Evolutionary conservation across 345 rosid genomes (phyloP).

Genomic region (Bretschneidera sinensis): DNA sequence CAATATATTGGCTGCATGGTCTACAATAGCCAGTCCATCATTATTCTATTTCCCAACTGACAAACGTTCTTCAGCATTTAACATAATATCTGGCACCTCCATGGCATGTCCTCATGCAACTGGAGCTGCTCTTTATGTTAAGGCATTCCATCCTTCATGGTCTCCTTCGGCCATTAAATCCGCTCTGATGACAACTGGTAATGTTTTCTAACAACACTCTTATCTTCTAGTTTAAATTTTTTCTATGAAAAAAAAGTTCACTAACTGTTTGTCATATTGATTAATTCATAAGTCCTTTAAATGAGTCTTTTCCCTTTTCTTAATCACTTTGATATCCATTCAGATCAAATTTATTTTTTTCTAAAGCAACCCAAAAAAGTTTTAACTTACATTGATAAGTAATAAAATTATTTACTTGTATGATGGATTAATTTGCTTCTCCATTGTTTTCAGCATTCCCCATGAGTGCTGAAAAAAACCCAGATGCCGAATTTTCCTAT

Average conservation of each 20-base stretch:
- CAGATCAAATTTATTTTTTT: no score
- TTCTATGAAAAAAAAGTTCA: constrained; percentile 37
- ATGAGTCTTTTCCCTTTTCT: no score
- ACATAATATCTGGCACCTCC: constrained; percentile 45
- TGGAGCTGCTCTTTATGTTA: constrained; percentile 44
- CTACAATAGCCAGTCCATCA: constrained; percentile 1
- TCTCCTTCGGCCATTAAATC: no score
- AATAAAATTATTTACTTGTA: not conserved
- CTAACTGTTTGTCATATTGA: no score
- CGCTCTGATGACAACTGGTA: no score
- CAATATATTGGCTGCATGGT: constrained; percentile 35
- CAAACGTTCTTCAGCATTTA: constrained; percentile 27
- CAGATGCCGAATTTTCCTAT: no score
- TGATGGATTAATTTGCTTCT: not conserved
- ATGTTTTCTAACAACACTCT: not conserved
- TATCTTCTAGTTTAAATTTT: constrained; percentile 40
- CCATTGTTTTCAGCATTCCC: constrained; percentile 16
- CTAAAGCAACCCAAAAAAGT: not conserved
- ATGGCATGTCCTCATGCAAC: constrained; percentile 58
- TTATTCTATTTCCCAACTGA: constrained; percentile 9
- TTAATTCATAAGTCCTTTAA: no score
- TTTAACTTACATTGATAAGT: not conserved
- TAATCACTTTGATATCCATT: no score
- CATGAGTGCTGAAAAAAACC: constrained; percentile 23
- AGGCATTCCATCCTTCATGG: constrained; percentile 30